Evolutionary conservation across 2,329 filamentous ascomycete genomes (phyloP), one percentile per base, ranked within the genome.

Genomic region (Trichoderma pleuroti): DNA sequence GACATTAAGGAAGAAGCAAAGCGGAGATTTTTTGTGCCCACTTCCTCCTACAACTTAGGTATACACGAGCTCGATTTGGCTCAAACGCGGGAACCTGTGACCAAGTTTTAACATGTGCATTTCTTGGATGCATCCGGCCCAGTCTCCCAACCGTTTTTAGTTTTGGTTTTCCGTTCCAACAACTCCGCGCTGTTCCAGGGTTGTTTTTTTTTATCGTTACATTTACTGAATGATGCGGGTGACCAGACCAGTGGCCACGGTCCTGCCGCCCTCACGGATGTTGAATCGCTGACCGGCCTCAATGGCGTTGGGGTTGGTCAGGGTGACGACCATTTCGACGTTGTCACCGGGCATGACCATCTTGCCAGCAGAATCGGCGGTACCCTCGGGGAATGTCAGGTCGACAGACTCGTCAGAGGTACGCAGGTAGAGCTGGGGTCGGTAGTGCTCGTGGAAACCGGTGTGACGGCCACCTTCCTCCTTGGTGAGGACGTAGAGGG

Each of bases 271-370:
- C 87, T 99, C 96, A 84, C 96, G 93, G 80, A 99, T 90, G 87
- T 98, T 99, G 89, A 99, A 96, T 78, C 96, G 93, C 86, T 98
- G 93, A 77, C 96, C 95, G 73, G 89, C 85, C 86, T 99, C 96
- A 74, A 98, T 84, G 72, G 95, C 95, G 78, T 97, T 89, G 74
- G 95, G 93, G 83, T 92, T 86, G 83, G 93, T 89, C 79, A 97
- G 90, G 77, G 91, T 89, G 81, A 94, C 92, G 74, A 96, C 85
- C 94, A 99, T 98, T 87, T 99, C 96, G 76, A 97, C 90, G 84
- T 99, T 99, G 88, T 99, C 96, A 82, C 96, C 96, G 66, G 96
- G 96, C 94, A 97, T 97, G 83, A 98, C 91, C 86, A 94, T 92
- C 87, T 93, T 94, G 82, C 84, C 85, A 74, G 86, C 81, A 72